Conservation (phyloP, 208 protist genomes). For the Angomonas ambiguus region DNA sequence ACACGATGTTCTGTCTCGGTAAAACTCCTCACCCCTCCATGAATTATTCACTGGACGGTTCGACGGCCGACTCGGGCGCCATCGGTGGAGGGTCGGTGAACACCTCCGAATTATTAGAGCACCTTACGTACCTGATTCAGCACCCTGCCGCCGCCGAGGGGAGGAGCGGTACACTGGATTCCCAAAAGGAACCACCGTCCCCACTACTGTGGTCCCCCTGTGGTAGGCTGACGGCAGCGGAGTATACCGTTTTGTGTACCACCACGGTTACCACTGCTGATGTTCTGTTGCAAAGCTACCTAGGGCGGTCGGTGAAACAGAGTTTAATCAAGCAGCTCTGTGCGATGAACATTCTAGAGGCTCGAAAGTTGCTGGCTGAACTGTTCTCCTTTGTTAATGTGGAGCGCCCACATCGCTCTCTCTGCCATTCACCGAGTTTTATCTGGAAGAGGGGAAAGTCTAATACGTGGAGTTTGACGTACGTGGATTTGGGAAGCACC, state of each 20-base stretch:
- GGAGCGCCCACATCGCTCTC: slow-evolving; percentile 35
- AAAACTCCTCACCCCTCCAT: slow-evolving; percentile 20
- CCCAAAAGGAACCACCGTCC: not conserved
- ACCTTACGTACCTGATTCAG: not conserved
- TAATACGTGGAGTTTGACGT: slow-evolving; percentile 66
- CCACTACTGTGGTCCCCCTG: slow-evolving; percentile 17
- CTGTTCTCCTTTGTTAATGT: slow-evolving; percentile 34
- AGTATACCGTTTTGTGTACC: slow-evolving; percentile 79
- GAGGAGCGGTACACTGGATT: not conserved
- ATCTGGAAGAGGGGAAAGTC: slow-evolving; percentile 60
- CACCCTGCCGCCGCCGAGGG: not conserved
- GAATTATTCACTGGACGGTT: not conserved
- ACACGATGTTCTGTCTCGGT: slow-evolving; percentile 52
- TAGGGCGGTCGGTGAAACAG: slow-evolving; percentile 30
- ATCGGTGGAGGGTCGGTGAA: not conserved
- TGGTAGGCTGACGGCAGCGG: slow-evolving; percentile 64
- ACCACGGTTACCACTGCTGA: slow-evolving; percentile 26
- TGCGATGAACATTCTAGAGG: slow-evolving; percentile 18
- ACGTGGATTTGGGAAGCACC: slow-evolving; percentile 65
- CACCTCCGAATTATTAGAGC: not conserved
- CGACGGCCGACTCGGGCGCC: not conserved
- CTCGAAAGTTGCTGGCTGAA: slow-evolving; percentile 24
- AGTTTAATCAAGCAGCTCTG: slow-evolving; percentile 49
- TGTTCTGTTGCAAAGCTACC: slow-evolving; percentile 39
- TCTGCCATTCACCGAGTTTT: slow-evolving; percentile 74